These are phyloP conservation scores for Rhizoctonia solani DNA, from an alignment of 1,284 basidiomycete species.

Conservation along the genomic window DNA sequence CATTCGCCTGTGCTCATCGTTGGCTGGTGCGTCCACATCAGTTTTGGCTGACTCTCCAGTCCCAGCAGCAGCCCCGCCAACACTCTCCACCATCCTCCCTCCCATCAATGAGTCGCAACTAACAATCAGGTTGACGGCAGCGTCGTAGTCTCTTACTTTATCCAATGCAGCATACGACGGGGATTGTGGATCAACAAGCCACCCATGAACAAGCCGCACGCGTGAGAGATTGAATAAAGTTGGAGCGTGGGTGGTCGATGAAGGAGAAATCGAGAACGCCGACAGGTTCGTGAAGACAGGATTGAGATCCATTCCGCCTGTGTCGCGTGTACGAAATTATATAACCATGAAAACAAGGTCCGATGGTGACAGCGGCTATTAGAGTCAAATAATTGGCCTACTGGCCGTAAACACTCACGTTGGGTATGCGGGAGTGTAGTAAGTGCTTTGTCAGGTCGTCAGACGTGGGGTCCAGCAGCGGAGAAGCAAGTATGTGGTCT, in stretches of 20 bases:
- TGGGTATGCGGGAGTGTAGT: slow-evolving; percentile 82
- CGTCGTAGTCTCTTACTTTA: slow-evolving; percentile 50
- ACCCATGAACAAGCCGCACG: slow-evolving; percentile 84
- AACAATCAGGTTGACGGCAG: slow-evolving; percentile 27
- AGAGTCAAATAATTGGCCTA: not conserved
- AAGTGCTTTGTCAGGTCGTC: slow-evolving; percentile 75
- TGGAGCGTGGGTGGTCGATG: slow-evolving; percentile 65
- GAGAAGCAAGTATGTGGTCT: slow-evolving; percentile 69
- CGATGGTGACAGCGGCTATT: no score
- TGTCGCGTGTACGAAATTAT: slow-evolving; percentile 20
- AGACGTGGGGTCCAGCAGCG: slow-evolving; percentile 54
- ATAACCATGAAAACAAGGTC: no score
- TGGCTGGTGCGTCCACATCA: not conserved
- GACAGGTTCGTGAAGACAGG: slow-evolving; percentile 72
- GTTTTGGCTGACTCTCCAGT: not conserved
- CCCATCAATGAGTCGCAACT: slow-evolving; percentile 16
- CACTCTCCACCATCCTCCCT: slow-evolving; percentile 5
- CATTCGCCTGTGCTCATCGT: slow-evolving; percentile 41
- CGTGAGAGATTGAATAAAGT: slow-evolving; percentile 82
- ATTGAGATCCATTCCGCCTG: slow-evolving; percentile 85
- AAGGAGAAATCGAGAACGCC: slow-evolving; percentile 63
- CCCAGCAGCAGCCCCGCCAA: not conserved
- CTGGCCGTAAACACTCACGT: slow-evolving; percentile 53
- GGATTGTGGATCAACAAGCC: slow-evolving; percentile 82
- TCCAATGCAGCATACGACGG: slow-evolving; percentile 61